Base-by-base conservation (phyloP, 2,329 filamentous ascomycete species). In the Escovopsis weberi region DNA sequence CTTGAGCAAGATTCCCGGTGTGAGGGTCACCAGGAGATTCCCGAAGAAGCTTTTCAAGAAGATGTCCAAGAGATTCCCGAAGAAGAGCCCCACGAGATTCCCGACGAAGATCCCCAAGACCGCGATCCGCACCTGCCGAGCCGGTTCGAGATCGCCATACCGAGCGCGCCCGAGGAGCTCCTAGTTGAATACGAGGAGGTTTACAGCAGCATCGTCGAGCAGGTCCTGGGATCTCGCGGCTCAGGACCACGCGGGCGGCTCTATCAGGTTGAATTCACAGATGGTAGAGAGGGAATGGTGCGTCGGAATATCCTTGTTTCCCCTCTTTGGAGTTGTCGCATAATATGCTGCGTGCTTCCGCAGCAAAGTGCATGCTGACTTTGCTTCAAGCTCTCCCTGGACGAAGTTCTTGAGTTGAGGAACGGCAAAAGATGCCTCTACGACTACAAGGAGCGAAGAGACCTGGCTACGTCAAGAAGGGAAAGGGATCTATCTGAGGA, bases 251-350 rank as follows among this genome's bases (percentile, higher is more conserved):
- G 48, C 6, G 49, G 59, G 9, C 19, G 51, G 2, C 53, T 53
- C 19, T 67, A 65, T 37, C 53, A 50, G 4, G 56, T 67, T 10
- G 66, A 69, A 45, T 71, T 69, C 39, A 61, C 62, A 28, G 68
- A 72, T 48, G 69, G 68, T 23, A 59, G 61, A 40, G 50, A 63
- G 47, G 60, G 68, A 42, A 45, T 60, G 50, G 69, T 72, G 59
- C 60, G 68, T 64, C 30, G 35, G n/a, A 28, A 39, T 12, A 12
- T n/a, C 26, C 37, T 12, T 18, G n/a, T 4, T 18, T 39, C 37
- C 37, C 19, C 37, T 26, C 26, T 7, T 35, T 9, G 32, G 6
- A 33, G 8, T 4, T 37, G 23, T 23, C 23, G 23, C 23, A 23
- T 23, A 6, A 23, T 6, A 23, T 23, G 23, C 4, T 32, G 8